Evolutionary conservation across 306 rosid genomes (phyloP), one percentile per base, ranked within the genome.

Genomic region (Quillaja saponaria): DNA sequence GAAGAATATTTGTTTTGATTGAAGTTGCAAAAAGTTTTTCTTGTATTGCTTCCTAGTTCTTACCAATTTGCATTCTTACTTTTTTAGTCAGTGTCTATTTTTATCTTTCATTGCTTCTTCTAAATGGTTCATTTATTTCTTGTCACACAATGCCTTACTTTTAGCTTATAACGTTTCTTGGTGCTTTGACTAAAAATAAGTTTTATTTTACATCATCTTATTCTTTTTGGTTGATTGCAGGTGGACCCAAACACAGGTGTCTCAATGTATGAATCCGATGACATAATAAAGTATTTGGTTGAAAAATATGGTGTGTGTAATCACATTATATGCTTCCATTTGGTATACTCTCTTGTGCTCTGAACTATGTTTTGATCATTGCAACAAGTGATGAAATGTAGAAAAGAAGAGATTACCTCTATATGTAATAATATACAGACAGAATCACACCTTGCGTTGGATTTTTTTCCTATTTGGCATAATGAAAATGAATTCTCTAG

Each of bases 241-340:
- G 91, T 94, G 65, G 99, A 94, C 67, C 95, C 99, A 31, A 94
- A 94, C 77, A 94, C 97, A 0, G 91, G 95, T 8, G 77, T 80
- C 73, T 81, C 97, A 3, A 87, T 94, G 99, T 94, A 94, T 42
- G 99, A 94, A 83, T 94, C 99, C 33, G 99, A 94, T 75, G 96
- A 80, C 53, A 94, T 94, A 63, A 89, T 94, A 71, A 87, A 85
- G 67, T 83, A 94, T 75, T 82, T 94, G 86, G 95, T 69, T 65
- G 85, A 54, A 42, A 83, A 83, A 62, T 89, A 94, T 71, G 97
- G 99, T 94, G 58, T 41, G 87, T 79, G 20, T 64, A 52, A 15
- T 55, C 64, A 15, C 34, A 21, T 53, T 48, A n/a, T 54, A 34
- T 41, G 42, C 44, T 68, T 64, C 53, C 66, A 49, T 48, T 42